Evolutionary conservation across 352 stramenopile genomes (phyloP).

Genomic region (Phytophthora crassamura): DNA sequence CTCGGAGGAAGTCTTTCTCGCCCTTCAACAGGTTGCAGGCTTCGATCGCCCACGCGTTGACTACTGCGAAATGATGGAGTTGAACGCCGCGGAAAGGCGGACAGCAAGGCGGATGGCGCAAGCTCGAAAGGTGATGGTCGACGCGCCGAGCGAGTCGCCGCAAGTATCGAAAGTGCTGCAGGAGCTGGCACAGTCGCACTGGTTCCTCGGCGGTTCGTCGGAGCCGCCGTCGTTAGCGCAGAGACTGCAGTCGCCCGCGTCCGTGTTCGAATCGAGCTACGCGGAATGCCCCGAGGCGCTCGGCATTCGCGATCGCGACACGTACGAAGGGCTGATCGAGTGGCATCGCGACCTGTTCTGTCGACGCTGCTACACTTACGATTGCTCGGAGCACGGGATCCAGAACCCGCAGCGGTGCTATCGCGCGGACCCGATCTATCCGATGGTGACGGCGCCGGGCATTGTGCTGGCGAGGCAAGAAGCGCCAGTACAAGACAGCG

Average conservation of each 20-base stretch:
- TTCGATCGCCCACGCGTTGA: slow-evolving; percentile 52
- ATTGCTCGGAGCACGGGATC: slow-evolving; percentile 91
- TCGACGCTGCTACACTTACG: slow-evolving; percentile 90
- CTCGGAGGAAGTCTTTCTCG: slow-evolving; percentile 54
- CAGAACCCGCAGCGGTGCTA: slow-evolving; percentile 56
- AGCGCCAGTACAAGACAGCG: slow-evolving; percentile 15
- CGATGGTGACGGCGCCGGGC: slow-evolving; percentile 46
- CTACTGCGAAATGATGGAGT: slow-evolving; percentile 56
- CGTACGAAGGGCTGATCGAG: slow-evolving; percentile 71
- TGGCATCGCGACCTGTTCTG: slow-evolving; percentile 91
- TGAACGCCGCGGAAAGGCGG: slow-evolving; percentile 26
- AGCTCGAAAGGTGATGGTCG: slow-evolving; percentile 34
- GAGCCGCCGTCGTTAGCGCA: slow-evolving; percentile 26
- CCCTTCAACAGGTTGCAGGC: slow-evolving; percentile 37
- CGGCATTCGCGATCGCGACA: slow-evolving; percentile 46
- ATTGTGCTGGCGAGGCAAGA: slow-evolving; percentile 35
- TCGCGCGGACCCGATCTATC: slow-evolving; percentile 66
- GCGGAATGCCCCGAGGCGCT: slow-evolving; percentile 30
- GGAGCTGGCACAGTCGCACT: slow-evolving; percentile 28
- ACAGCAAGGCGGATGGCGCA: slow-evolving; percentile 35
- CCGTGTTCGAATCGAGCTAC: slow-evolving; percentile 68
- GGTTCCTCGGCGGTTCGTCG: slow-evolving; percentile 41
- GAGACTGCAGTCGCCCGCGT: slow-evolving; percentile 52
- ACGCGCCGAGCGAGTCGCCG: not conserved
- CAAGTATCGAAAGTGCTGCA: slow-evolving; percentile 13